Percentiles rank a stretch among this genome's conserved stretches.
phyloP scores from a whole-genome alignment of 306 rosid genomes.

The Nissolia schottii region DNA sequence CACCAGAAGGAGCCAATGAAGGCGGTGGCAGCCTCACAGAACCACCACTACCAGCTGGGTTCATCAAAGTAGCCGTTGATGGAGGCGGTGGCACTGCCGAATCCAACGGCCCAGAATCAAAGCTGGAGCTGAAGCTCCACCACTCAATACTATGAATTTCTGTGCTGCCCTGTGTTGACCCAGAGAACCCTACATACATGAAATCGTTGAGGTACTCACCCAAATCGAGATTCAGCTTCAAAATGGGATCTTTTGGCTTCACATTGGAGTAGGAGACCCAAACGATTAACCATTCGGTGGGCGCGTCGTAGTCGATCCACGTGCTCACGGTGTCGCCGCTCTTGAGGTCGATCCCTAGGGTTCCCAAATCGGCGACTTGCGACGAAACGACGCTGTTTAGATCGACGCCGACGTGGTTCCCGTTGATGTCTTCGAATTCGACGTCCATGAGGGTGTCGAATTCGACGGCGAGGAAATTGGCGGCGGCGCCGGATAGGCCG shows the following conservation, averaged over 20 bases:
- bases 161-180: conserved; percentile 87
- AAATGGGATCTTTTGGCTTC: conserved; percentile 59
- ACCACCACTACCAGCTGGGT: conserved; percentile 39
- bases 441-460: conserved; percentile 87
- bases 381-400: conserved; percentile 60
- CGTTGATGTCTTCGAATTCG: conserved; percentile 69
- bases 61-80: conserved; percentile 46
- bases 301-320: conserved; percentile 78
- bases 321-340: conserved; percentile 66
- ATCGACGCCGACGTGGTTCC: conserved; percentile 88
- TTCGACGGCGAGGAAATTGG: conserved; percentile 64
- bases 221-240: conserved; percentile 59
- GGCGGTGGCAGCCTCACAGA: conserved; percentile 36
- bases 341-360: conserved; percentile 62
- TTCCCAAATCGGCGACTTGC: conserved; percentile 46
- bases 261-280: conserved; percentile 82
- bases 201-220: conserved; percentile 59
- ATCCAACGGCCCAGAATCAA: conserved; percentile 31
- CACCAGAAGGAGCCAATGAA: conserved; percentile 46
- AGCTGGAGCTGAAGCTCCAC: conserved; percentile 82
- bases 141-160: conserved; percentile 71
- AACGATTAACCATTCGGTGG: conserved; percentile 35
- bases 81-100: conserved; percentile 41
- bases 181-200: conserved; percentile 88
- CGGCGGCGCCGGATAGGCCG: conserved; percentile 41